Conservation (phyloP, 2,329 filamentous ascomycete genomes). For the Calonectria multiphialidica region DNA sequence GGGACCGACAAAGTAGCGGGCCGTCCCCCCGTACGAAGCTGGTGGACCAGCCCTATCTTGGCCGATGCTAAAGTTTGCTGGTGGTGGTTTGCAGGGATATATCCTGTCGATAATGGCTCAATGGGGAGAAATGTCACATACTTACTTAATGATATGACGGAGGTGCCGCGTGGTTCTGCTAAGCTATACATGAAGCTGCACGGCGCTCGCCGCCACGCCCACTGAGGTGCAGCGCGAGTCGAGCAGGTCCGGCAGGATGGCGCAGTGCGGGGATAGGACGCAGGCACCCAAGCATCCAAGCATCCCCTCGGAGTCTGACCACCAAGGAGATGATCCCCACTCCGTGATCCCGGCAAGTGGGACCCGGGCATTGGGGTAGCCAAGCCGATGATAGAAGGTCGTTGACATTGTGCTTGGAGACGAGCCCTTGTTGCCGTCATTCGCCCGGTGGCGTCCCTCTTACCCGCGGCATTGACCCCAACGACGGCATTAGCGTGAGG, state of each 20-base stretch:
- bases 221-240: neutral
- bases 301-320: neutral
- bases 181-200: neutral
- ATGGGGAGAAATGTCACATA: neutral
- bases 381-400: neutral
- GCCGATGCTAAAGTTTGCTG: neutral
- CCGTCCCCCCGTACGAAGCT: neutral
- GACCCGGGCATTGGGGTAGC: neutral
- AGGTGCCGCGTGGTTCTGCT: neutral
- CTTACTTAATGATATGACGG: neutral
- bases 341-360: neutral
- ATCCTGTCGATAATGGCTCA: neutral
- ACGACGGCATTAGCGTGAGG: neutral
- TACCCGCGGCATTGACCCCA: neutral
- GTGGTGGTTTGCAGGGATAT: neutral
- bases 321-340: neutral
- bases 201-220: neutral
- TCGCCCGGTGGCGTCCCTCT: neutral
- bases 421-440: neutral
- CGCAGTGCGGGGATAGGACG: neutral
- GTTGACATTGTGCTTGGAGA: neutral
- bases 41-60: neutral
- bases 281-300: too few relatives aligned
- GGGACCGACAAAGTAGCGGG: neutral
- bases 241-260: neutral